Base-by-base conservation (phyloP, 164 flowering plant genomes). In the Vitis amurensis region DNA sequence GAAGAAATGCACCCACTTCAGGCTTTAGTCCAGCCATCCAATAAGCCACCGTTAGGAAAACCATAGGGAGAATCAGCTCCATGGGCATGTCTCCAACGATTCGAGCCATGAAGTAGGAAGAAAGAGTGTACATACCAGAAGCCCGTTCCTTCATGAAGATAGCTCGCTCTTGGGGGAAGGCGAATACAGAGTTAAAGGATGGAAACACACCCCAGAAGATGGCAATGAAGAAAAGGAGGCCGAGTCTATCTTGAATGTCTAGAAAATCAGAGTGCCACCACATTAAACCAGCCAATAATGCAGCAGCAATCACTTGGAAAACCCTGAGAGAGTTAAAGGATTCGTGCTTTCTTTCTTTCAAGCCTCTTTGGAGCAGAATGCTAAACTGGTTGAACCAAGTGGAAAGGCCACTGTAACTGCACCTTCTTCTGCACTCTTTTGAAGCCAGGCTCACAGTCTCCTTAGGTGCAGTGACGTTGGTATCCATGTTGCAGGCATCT, bases 151-250 rank as follows among this genome's bases (percentile, higher is more conserved):
- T 90, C 48, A 77, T 51, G 77, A 93, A 85, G 67, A 91, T 81
- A 17, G 92, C 89, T 0, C 96, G 87, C 27, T 93, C 98, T 82
- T 91, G 98, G 1, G 98, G 97, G 77, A 93, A 93, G 3, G 90
- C 89, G 48, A 93, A 93, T 0, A 80, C 87, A 0, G 97, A 79
- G 49, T 85, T 91, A 68, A 84, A 84, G 0, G 96, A 83, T 0
- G 98, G 94, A 67, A 93, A 74, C 9, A 93, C 95, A 0, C 98
- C 98, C 98, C 97, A 93, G 49, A 93, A 93, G 77, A 93, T 88
- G 60, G 91, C 69, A 10, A 91, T 73, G 86, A 88, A 89, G 87
- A 87, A 93, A 60, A 93, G 91, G 50, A 93, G 89, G 12, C 98
- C 98, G 0, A 91, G 79, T 0, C 97, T 86, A 58, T 93, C 98